Evolutionary conservation across 2,329 filamentous ascomycete genomes (phyloP).

Genomic region (Akanthomyces dipterigenus): DNA sequence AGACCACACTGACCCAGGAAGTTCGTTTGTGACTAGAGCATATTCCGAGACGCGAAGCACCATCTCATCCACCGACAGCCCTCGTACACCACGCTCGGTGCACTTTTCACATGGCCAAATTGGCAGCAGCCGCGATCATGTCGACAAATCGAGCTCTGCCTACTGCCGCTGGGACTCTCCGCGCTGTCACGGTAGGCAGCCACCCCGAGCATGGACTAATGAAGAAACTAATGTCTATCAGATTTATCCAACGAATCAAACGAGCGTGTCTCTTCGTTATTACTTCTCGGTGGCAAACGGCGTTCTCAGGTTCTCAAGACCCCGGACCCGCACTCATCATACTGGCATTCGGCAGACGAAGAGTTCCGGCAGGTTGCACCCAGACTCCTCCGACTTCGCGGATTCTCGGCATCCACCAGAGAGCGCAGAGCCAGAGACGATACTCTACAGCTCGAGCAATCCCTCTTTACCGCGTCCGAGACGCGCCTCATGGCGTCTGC

Average conservation of each 20-base stretch:
- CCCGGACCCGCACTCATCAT: slow-evolving; percentile 3
- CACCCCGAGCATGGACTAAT: neutral
- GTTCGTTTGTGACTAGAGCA: slow-evolving; percentile 22
- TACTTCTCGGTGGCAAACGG: slow-evolving; percentile 1
- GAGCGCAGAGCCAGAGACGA: slow-evolving; percentile 12
- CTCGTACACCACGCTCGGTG: slow-evolving; percentile 22
- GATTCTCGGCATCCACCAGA: slow-evolving; percentile 19
- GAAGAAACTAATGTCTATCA: neutral
- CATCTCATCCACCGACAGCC: slow-evolving; percentile 19
- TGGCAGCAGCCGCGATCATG: neutral
- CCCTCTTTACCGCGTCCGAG: slow-evolving; percentile 24
- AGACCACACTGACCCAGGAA: slow-evolving; percentile 27
- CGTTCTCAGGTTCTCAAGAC: slow-evolving; percentile 1
- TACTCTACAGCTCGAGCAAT: slow-evolving; percentile 13
- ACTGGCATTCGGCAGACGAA: slow-evolving; percentile 7
- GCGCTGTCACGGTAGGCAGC: neutral
- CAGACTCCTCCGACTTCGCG: slow-evolving; percentile 18
- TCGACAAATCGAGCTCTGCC: neutral
- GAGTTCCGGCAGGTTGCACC: slow-evolving; percentile 13
- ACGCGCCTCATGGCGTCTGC: slow-evolving; percentile 25
- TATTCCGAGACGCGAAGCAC: slow-evolving; percentile 27
- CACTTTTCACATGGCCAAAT: slow-evolving; percentile 10
- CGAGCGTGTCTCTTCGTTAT: slow-evolving; percentile 4
- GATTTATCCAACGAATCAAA: slow-evolving; percentile 1
- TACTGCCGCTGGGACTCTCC: slow-evolving; percentile 8